Conservation (phyloP, 1,139 yeast species). For the Suhomyces coccinellae region DNA sequence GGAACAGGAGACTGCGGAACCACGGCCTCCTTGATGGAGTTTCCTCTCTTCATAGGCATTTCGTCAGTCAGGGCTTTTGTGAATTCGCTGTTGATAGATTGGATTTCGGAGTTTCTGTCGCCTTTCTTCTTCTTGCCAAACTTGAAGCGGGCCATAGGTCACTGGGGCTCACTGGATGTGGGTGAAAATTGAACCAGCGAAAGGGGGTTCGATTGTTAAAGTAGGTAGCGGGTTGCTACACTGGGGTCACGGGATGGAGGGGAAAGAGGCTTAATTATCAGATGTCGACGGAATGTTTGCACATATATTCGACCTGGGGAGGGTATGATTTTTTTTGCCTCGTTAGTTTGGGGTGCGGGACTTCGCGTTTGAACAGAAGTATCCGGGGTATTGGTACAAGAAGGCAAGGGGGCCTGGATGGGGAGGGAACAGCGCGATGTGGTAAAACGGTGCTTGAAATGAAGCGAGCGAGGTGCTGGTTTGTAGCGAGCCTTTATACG, state of each 20-base stretch:
- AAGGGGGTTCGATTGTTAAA: constrained; percentile 1
- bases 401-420: not conserved
- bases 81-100: constrained; percentile 15
- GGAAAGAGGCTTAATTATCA: not conserved
- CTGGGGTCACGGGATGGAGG: not conserved
- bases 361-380: not conserved
- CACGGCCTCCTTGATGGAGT: constrained; percentile 7
- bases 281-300: not conserved
- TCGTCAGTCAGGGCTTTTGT: constrained; percentile 9
- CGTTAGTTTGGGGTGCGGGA: constrained; percentile 2
- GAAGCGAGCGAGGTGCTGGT: constrained; percentile 1
- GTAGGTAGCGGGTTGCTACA: not conserved
- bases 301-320: constrained; percentile 3
- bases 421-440: not conserved
- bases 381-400: not conserved
- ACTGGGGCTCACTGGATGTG: not conserved
- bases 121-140: constrained; percentile 29
- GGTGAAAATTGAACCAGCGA: not conserved
- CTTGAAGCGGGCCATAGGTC: constrained; percentile 30
- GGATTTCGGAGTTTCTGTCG: constrained; percentile 10
- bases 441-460: not conserved
- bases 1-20: not conserved
- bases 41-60: constrained; percentile 12
- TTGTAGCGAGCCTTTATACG: constrained; percentile 2
- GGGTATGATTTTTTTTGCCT: constrained; percentile 1